Conservation (phyloP, 257 asterid species). For the Coffea eugenioides region DNA sequence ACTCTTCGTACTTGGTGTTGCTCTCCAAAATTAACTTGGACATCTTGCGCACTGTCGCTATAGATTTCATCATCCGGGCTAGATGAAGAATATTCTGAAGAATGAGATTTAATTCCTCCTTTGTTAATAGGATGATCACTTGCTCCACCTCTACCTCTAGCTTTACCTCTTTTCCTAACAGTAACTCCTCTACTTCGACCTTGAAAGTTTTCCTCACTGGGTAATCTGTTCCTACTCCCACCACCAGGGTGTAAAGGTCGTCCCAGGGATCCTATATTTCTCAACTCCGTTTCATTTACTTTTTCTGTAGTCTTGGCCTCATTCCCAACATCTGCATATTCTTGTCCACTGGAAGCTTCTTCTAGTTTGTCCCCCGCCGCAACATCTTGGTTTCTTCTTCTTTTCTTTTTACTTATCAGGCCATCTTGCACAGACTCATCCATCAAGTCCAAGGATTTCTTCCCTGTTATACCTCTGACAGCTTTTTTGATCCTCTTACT, state of each 20-base stretch:
- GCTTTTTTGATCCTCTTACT: conserved; percentile 91
- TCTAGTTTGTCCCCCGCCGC: conserved; percentile 31
- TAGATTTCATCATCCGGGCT: conserved; percentile 32
- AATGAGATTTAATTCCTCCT: conserved; percentile 36
- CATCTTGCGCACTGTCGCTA: conserved; percentile 37
- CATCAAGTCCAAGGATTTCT: conserved; percentile 45
- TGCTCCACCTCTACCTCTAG: conserved; percentile 33
- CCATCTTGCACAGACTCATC: conserved; percentile 43
- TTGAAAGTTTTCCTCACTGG: conserved; percentile 21
- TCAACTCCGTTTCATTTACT: conserved; percentile 33
- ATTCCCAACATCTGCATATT: conserved; percentile 27
- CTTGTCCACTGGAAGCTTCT: conserved; percentile 24
- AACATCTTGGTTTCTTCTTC: conserved; percentile 40
- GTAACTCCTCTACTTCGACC: conserved; percentile 23
- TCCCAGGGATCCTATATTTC: conserved; percentile 33
- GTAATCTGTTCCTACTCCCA: conserved; percentile 15
- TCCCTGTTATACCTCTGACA: conserved; percentile 67
- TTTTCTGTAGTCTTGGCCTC: conserved; percentile 22
- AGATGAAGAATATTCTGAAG: conserved; percentile 26
- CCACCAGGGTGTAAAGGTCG: conserved; percentile 25
- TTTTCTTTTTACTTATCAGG: conserved; percentile 43
- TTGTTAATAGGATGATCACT: conserved; percentile 30
- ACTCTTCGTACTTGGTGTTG: conserved; percentile 65
- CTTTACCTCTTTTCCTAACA: conserved; percentile 35
- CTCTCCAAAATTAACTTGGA: conserved; percentile 36